Conservation (phyloP, 768 basidiomycete species). For the Hemileccinum impolitum region DNA sequence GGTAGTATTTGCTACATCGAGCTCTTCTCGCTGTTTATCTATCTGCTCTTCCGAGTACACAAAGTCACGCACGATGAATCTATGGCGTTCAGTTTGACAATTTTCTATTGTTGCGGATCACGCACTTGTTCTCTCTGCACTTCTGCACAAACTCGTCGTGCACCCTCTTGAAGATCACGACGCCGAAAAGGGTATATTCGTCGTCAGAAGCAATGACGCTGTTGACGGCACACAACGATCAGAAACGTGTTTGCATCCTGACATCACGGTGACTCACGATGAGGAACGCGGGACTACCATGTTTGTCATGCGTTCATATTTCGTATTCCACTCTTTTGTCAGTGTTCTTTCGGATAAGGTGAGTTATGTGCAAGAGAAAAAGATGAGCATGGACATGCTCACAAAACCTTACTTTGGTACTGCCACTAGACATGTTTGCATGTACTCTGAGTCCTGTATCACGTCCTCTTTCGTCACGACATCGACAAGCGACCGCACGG, state of each 20-base stretch:
- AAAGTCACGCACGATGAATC: slow-evolving; percentile 95
- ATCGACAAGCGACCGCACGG: slow-evolving; percentile 81
- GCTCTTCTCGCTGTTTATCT: slow-evolving; percentile 75
- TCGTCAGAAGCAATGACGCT: slow-evolving; percentile 82
- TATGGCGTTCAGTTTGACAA: slow-evolving; percentile 29
- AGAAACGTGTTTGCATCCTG: slow-evolving; percentile 15
- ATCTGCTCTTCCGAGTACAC: slow-evolving; percentile 81
- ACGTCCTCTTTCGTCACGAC: slow-evolving; percentile 80
- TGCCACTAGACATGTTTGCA: slow-evolving; percentile 89
- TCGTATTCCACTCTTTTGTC: slow-evolving; percentile 83
- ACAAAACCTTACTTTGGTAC: slow-evolving; percentile 76
- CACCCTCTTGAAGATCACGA: slow-evolving; percentile 86
- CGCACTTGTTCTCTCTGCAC: slow-evolving; percentile 91
- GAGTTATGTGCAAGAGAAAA: slow-evolving; percentile 9
- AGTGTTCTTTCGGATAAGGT: slow-evolving; percentile 50
- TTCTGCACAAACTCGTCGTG: slow-evolving; percentile 93
- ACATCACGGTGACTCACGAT: slow-evolving; percentile 47
- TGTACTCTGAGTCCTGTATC: slow-evolving; percentile 86
- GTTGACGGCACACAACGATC: slow-evolving; percentile 16
- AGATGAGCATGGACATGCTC: slow-evolving; percentile 5
- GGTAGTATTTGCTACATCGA: slow-evolving; percentile 73
- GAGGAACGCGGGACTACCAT: slow-evolving; percentile 96
- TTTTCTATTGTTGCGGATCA: slow-evolving; percentile 7
- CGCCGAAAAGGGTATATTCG: slow-evolving; percentile 81
- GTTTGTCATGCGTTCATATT: slow-evolving; percentile 80